A percentile compares a stretch with the other conserved stretches of the same genome.
Conservation (phyloP, 768 basidiomycete species). For the Auriscalpium vulgare region DNA sequence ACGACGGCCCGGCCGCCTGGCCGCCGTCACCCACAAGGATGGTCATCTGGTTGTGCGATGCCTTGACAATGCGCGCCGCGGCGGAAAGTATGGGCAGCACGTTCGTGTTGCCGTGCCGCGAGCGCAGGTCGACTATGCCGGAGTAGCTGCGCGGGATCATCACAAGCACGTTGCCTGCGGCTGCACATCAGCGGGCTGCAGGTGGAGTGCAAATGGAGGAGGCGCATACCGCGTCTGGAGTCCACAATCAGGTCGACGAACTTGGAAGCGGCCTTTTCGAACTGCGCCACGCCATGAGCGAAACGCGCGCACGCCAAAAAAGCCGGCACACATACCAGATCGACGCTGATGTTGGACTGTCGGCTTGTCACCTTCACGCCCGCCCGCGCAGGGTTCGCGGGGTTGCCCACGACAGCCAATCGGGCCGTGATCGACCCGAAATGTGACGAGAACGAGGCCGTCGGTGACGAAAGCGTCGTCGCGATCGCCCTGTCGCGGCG, state of each 20-base stretch:
- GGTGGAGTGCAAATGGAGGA: background rate
- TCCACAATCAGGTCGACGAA: background rate
- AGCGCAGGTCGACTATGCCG: conserved; percentile 10
- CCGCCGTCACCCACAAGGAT: conserved; percentile 7
- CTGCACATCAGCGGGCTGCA: background rate
- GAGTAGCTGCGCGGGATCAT: conserved; percentile 11
- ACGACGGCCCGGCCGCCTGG: background rate
- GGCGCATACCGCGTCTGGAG: background rate
- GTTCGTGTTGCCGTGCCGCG: background rate
- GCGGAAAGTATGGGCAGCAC: conserved; percentile 7
- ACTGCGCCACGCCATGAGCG: conserved; percentile 1
- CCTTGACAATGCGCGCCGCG: conserved; percentile 3
- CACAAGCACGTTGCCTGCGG: conserved; percentile 6
- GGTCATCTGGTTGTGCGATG: background rate
- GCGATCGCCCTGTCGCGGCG: background rate
- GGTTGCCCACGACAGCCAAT: conserved; percentile 3
- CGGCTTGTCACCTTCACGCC: conserved; percentile 6
- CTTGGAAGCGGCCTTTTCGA: conserved; percentile 4
- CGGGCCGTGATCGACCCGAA: conserved; percentile 3
- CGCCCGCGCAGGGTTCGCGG: conserved; percentile 1
- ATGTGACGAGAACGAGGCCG: conserved; percentile 4
- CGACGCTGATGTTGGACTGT: conserved; percentile 1
- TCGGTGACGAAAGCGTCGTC: background rate
- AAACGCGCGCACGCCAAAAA: background rate
- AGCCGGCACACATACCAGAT: conserved; percentile 3